Conservation (phyloP, 768 basidiomycete genomes). For the Fibroporia radiculosa region DNA sequence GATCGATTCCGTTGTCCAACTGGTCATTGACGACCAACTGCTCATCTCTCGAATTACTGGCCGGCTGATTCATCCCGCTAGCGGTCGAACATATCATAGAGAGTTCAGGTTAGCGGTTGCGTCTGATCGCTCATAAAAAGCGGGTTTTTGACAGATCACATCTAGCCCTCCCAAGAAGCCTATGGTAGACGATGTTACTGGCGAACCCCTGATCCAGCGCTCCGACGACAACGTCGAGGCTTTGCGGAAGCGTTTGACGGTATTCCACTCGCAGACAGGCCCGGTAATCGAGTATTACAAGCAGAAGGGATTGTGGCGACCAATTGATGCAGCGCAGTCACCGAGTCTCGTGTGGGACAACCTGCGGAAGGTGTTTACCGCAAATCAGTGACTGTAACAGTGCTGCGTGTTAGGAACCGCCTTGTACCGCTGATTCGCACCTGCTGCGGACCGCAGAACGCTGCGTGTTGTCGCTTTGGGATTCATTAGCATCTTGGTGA, state of each 20-base stretch:
- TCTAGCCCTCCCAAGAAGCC: constrained; percentile 92
- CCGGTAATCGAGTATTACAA: constrained; percentile 98
- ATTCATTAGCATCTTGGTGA: too few species aligned
- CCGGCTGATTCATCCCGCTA: constrained; percentile 83
- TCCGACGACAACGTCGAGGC: constrained; percentile 98
- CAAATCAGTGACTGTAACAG: background rate
- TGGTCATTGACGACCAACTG: constrained; percentile 88
- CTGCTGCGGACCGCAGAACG: too few species aligned
- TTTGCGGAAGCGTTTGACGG: constrained; percentile 75
- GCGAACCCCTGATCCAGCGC: constrained; percentile 93
- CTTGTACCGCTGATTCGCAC: too few species aligned
- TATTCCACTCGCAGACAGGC: constrained; percentile 92
- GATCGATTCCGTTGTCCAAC: constrained; percentile 87
- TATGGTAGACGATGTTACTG: constrained; percentile 90
- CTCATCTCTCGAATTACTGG: constrained; percentile 98
- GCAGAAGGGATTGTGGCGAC: constrained; percentile 80
- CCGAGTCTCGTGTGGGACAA: constrained; percentile 90
- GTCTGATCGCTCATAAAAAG: background rate
- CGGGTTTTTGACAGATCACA: background rate
- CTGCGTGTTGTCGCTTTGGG: too few species aligned
- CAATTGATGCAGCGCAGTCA: constrained; percentile 90
- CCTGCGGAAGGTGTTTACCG: constrained; percentile 54
- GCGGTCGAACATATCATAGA: constrained; percentile 89
- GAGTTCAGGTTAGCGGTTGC: constrained; percentile 75
- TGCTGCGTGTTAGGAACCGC: too few species aligned